Conservation (phyloP, 176 grass and related monocot genomes). For the Aegilops umbellulata region DNA sequence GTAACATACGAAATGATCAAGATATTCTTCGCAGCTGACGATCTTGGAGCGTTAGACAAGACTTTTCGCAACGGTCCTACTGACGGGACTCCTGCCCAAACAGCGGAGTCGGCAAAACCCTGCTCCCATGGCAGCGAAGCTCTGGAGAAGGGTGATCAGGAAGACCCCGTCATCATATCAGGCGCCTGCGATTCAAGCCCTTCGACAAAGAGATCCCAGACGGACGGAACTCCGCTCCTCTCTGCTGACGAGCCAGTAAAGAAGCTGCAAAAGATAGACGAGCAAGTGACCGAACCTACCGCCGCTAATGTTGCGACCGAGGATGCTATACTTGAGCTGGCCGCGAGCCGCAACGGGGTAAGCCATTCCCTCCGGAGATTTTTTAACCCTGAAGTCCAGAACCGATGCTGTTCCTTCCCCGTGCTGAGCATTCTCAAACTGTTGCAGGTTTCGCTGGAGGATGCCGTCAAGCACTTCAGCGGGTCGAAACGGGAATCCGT, state of each 20-base stretch:
- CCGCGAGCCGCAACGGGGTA: constrained; percentile 55
- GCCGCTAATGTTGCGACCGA: constrained; percentile 31
- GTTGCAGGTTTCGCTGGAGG: constrained; percentile 68
- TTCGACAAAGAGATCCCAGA: constrained; percentile 26
- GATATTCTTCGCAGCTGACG: constrained; percentile 60
- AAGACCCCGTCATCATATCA: background rate
- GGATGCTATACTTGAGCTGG: constrained; percentile 51
- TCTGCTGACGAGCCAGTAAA: constrained; percentile 32
- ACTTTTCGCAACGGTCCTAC: constrained; percentile 27
- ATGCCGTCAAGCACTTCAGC: constrained; percentile 49
- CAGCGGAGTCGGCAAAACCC: constrained; percentile 7
- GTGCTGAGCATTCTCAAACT: background rate
- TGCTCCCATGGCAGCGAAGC: constrained; percentile 20
- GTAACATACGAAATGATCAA: constrained; percentile 80
- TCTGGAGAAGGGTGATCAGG: background rate
- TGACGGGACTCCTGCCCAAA: constrained; percentile 3
- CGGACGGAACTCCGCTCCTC: background rate
- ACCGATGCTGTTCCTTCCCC: background rate
- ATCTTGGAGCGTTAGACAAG: constrained; percentile 51
- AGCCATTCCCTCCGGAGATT: background rate
- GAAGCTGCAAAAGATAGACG: constrained; percentile 49
- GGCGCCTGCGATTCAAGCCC: constrained; percentile 12
- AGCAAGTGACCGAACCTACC: constrained; percentile 4
- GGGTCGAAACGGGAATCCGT: constrained; percentile 58
- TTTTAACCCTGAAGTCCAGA: background rate